These are phyloP conservation scores for Drosera spatulata DNA, from an alignment of 179 eudicot species.

Conservation along the genomic window DNA sequence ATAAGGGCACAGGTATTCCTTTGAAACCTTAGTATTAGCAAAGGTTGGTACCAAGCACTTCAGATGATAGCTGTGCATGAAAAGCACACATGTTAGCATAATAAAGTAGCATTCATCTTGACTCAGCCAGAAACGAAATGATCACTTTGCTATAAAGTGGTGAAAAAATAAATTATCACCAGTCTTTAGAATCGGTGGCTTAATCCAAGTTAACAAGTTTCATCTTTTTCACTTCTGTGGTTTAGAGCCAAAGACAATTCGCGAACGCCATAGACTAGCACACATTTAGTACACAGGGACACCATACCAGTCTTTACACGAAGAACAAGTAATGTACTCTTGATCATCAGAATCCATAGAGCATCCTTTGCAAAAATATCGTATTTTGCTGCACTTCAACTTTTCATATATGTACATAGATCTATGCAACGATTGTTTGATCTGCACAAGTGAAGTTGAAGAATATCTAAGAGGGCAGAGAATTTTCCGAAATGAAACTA, in stretches of 20 bases:
- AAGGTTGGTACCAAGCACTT: slow-evolving; percentile 40
- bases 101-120: neutral
- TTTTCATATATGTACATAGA: slow-evolving; percentile 50
- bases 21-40: slow-evolving; percentile 17
- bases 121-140: too few species aligned
- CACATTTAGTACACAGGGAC: slow-evolving; percentile 8
- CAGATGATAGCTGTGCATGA: slow-evolving; percentile 60
- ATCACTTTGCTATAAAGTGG: too few species aligned
- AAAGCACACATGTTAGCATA: neutral
- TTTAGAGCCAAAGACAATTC: too few species aligned
- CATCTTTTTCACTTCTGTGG: too few species aligned
- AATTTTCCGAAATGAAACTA: neutral
- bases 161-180: too few species aligned
- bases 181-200: too few species aligned
- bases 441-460: slow-evolving; percentile 29
- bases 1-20: slow-evolving; percentile 42
- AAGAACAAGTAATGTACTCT: slow-evolving; percentile 53
- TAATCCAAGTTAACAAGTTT: too few species aligned
- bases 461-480: neutral
- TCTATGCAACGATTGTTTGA: slow-evolving; percentile 48
- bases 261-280: neutral
- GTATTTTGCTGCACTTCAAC: slow-evolving; percentile 36
- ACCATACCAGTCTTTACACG: slow-evolving; percentile 78
- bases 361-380: slow-evolving; percentile 53
- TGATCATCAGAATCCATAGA: slow-evolving; percentile 39